These are phyloP conservation scores for Solanum commersonii DNA, from an alignment of 257 asterid species.

Conservation along the genomic window DNA sequence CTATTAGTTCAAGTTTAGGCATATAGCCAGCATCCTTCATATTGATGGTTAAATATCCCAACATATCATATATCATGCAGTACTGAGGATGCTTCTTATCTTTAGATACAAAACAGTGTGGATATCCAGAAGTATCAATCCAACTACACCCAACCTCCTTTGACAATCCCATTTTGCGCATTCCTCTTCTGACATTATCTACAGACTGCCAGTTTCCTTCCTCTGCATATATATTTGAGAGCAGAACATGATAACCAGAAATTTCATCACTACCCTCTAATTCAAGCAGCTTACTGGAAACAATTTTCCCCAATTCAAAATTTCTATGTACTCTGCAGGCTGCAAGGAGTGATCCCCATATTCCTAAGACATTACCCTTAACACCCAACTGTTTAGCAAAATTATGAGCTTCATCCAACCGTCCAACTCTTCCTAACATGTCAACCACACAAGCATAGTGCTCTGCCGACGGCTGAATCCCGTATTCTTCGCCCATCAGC, in stretches of 20 bases:
- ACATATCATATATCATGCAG: no score
- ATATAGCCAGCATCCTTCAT: conserved; percentile 49
- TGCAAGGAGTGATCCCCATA: conserved; percentile 83
- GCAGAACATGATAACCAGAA: conserved; percentile 63
- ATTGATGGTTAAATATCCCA: conserved; percentile 39
- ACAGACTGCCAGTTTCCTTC: conserved; percentile 78
- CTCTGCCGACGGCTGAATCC: conserved; percentile 51
- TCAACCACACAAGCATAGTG: conserved; percentile 78
- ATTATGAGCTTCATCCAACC: conserved; percentile 67
- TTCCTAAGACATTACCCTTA: conserved; percentile 39
- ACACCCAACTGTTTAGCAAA: conserved; percentile 46
- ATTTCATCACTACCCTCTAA: conserved; percentile 34
- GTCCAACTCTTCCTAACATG: conserved; percentile 87
- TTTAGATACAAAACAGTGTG: no score
- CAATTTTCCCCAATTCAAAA: conserved; percentile 68
- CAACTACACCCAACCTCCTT: conserved; percentile 93
- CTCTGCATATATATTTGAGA: conserved; percentile 81
- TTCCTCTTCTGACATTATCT: conserved; percentile 46
- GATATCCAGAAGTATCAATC: conserved; percentile 60
- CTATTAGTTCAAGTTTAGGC: conserved; percentile 19
- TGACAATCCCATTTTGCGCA: conserved; percentile 46
- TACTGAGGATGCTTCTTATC: no score
- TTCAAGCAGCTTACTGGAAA: conserved; percentile 54
- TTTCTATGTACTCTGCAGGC: conserved; percentile 65
- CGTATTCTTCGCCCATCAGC: conserved; percentile 45